Conservation (phyloP, 2,329 filamentous ascomycete genomes). For the Piedraia hortae region DNA sequence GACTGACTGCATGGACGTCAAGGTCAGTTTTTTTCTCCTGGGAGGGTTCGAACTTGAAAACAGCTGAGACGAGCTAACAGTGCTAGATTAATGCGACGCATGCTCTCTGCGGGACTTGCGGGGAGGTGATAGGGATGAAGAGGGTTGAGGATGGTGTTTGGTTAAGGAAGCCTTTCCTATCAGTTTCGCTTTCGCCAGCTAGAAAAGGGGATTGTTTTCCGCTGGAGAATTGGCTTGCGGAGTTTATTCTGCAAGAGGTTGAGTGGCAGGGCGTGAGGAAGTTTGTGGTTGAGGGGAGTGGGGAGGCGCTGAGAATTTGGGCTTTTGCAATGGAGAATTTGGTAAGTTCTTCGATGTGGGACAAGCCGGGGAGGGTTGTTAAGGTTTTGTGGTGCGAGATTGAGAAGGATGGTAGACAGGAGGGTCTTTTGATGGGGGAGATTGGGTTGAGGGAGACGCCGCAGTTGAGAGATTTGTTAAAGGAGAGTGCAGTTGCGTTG, state of each 20-base stretch:
- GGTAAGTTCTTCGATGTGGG: too few relatives aligned
- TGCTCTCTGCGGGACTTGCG: constrained; percentile 13
- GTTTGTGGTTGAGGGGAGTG: constrained; percentile 21
- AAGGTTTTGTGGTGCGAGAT: too few relatives aligned
- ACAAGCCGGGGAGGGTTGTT: too few relatives aligned
- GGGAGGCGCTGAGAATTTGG: constrained; percentile 21
- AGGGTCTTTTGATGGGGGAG: too few relatives aligned
- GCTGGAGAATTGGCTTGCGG: constrained; percentile 21
- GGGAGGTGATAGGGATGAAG: constrained; percentile 8
- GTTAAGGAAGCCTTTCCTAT: constrained; percentile 10
- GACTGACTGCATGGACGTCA: constrained; percentile 30
- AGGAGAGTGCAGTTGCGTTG: too few relatives aligned
- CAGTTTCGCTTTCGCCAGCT: constrained; percentile 4
- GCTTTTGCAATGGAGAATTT: too few relatives aligned
- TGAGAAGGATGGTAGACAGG: too few relatives aligned
- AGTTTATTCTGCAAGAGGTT: constrained; percentile 27
- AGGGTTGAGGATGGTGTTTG: constrained; percentile 13
- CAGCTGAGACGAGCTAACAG: background rate
- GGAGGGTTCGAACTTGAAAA: constrained; percentile 1
- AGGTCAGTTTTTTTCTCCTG: constrained; percentile 15
- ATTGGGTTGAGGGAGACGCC: too few relatives aligned
- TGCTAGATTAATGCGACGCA: constrained; percentile 1
- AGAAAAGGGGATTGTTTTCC: constrained; percentile 3
- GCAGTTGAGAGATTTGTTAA: too few relatives aligned
- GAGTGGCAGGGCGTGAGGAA: constrained; percentile 28